Evolutionary conservation across 306 rosid genomes (phyloP).

Genomic region (Coriaria nepalensis): DNA sequence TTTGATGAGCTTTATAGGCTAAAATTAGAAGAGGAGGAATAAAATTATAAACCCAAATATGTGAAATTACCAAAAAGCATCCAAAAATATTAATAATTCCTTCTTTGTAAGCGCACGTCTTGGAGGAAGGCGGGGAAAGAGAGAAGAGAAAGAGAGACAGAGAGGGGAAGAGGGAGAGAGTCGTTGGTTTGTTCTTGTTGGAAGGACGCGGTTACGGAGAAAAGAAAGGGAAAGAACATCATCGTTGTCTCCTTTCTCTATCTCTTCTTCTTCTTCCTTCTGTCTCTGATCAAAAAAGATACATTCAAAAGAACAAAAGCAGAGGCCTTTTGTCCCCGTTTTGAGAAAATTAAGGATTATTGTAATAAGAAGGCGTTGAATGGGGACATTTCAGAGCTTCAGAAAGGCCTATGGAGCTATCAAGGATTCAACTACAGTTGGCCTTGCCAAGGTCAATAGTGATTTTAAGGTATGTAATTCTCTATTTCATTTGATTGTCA

Average conservation of each 20-base stretch:
- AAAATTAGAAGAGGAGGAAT: too few relatives aligned
- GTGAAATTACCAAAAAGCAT: too few relatives aligned
- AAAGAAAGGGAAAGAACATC: slow-evolving; percentile 21
- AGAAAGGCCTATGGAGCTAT: slow-evolving; percentile 92
- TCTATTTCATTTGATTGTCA: neutral
- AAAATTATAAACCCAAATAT: too few relatives aligned
- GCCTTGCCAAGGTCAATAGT: slow-evolving; percentile 94
- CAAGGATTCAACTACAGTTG: slow-evolving; percentile 89
- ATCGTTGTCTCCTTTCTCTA: slow-evolving; percentile 14
- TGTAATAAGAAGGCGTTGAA: slow-evolving; percentile 3
- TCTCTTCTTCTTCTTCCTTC: slow-evolving; percentile 33
- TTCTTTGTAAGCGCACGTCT: slow-evolving; percentile 15
- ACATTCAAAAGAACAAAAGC: too few relatives aligned
- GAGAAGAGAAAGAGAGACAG: slow-evolving; percentile 3
- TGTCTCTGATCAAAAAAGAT: slow-evolving; percentile 13
- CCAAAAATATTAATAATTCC: too few relatives aligned
- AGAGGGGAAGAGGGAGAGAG: slow-evolving; percentile 15
- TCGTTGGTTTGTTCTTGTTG: slow-evolving; percentile 28
- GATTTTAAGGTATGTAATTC: slow-evolving; percentile 52
- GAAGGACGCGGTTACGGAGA: slow-evolving; percentile 25
- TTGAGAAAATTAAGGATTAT: neutral
- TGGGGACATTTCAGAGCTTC: slow-evolving; percentile 72
- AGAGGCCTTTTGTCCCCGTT: neutral
- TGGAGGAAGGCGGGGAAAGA: slow-evolving; percentile 8
- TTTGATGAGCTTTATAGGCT: too few relatives aligned